A percentile compares a stretch with the other conserved stretches of the same genome.
Evolutionary conservation across 805 yeast genomes (phyloP).

Genomic region (Henningerozyma blattae): DNA sequence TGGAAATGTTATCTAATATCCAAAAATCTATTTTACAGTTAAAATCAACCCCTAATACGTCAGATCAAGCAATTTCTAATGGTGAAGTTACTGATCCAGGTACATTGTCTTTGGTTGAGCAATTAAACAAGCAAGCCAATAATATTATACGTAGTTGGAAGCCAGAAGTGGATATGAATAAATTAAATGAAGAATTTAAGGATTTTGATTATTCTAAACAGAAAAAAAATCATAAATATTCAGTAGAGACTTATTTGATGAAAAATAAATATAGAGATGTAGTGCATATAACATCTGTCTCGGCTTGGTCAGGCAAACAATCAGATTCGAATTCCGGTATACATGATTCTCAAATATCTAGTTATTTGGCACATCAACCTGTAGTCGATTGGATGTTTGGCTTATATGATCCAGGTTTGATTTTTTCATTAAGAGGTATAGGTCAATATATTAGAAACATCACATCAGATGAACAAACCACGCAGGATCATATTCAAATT

Average conservation of each 20-base stretch:
- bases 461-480: slow-evolving; percentile 22
- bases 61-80: too few relatives aligned
- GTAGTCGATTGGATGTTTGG: slow-evolving; percentile 22
- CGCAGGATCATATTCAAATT: slow-evolving; percentile 5
- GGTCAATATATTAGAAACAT: slow-evolving; percentile 14
- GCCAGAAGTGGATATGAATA: slow-evolving; percentile 10
- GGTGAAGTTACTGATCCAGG: slow-evolving; percentile 1
- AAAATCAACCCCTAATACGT: slow-evolving; percentile 4
- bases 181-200: slow-evolving; percentile 1
- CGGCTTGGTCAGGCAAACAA: slow-evolving; percentile 9
- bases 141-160: slow-evolving; percentile 9
- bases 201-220: not conserved
- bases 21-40: slow-evolving; percentile 9
- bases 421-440: slow-evolving; percentile 20
- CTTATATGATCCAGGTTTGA: slow-evolving; percentile 18
- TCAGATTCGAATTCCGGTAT: slow-evolving; percentile 1
- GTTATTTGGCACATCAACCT: slow-evolving; percentile 8
- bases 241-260: slow-evolving; percentile 19
- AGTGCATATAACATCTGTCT: slow-evolving; percentile 14
- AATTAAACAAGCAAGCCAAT: slow-evolving; percentile 9
- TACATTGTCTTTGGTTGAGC: slow-evolving; percentile 7
- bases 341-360: not conserved
- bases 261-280: slow-evolving; percentile 17
- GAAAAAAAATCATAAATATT: slow-evolving; percentile 3
- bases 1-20: slow-evolving; percentile 8